Percentiles rank a stretch among this genome's conserved stretches.
These are phyloP conservation scores for Alternaria conjuncta DNA, from an alignment of 2,329 filamentous ascomycete genomes.

Conservation along the genomic window DNA sequence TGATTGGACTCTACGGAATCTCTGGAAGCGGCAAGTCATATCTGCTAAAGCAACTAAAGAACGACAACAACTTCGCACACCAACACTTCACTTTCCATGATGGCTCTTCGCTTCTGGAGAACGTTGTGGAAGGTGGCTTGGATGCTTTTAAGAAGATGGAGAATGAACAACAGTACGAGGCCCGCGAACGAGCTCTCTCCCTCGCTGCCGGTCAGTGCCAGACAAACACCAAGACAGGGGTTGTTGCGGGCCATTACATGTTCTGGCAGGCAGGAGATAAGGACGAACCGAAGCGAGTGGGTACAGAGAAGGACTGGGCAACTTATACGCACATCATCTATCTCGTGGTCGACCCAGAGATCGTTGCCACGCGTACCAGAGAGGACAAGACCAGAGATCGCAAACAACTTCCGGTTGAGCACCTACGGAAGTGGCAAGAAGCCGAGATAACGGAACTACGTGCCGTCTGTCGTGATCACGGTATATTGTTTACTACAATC, in stretches of 20 bases:
- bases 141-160: slow-evolving; percentile 51
- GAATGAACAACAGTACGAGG: not conserved
- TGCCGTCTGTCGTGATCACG: slow-evolving; percentile 27
- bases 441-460: not conserved
- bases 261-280: slow-evolving; percentile 55
- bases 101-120: slow-evolving; percentile 58
- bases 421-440: slow-evolving; percentile 2
- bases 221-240: slow-evolving; percentile 42
- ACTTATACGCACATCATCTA: slow-evolving; percentile 66
- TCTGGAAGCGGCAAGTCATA: slow-evolving; percentile 62
- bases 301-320: slow-evolving; percentile 54
- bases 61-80: slow-evolving; percentile 27
- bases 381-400: slow-evolving; percentile 48
- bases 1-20: slow-evolving; percentile 64
- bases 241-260: slow-evolving; percentile 65
- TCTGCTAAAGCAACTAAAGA: slow-evolving; percentile 52
- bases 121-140: slow-evolving; percentile 56
- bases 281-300: slow-evolving; percentile 38
- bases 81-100: slow-evolving; percentile 58
- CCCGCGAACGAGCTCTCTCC: slow-evolving; percentile 51
- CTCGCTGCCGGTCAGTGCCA: slow-evolving; percentile 51
- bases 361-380: slow-evolving; percentile 47
- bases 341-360: slow-evolving; percentile 50
- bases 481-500: slow-evolving; percentile 55
- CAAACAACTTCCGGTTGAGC: not conserved